phyloP scores from a whole-genome alignment of 805 yeast genomes.

The Monosporozyma unispora region DNA sequence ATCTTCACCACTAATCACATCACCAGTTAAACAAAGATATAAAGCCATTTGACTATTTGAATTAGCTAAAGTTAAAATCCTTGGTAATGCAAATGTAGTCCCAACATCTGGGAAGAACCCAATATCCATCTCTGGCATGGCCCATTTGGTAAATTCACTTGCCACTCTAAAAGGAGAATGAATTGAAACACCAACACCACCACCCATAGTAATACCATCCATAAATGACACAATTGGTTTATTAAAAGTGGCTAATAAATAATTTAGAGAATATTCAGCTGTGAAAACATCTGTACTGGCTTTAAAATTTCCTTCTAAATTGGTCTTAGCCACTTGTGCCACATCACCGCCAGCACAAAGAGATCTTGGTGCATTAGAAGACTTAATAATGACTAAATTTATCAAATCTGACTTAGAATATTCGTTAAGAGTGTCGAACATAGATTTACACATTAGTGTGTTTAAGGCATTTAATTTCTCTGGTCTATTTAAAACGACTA shows the following conservation, averaged over 20 bases:
- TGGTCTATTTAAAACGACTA: conserved; percentile 71
- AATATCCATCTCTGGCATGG: conserved; percentile 97
- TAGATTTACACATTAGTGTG: conserved; percentile 61
- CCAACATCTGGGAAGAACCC: conserved; percentile 97
- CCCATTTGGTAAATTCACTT: conserved; percentile 82
- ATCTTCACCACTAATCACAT: conserved; percentile 66
- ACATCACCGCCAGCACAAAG: conserved; percentile 98
- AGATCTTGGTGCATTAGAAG: conserved; percentile 46
- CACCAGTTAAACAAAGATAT: conserved; percentile 82
- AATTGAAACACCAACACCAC: conserved; percentile 87
- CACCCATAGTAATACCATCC: conserved; percentile 96
- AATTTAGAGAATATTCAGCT: conserved; percentile 73
- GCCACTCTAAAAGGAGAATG: conserved; percentile 91
- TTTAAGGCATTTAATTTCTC: conserved; percentile 78
- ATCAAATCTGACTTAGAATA: conserved; percentile 61
- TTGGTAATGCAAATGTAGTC: conserved; percentile 78
- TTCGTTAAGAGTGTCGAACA: conserved; percentile 66
- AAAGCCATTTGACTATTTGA: conserved; percentile 71
- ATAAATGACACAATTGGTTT: conserved; percentile 82
- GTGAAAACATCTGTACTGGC: conserved; percentile 61
- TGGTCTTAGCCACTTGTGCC: conserved; percentile 60
- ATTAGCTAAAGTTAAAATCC: conserved; percentile 36
- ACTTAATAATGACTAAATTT: conserved; percentile 55
- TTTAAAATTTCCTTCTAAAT: conserved; percentile 37
- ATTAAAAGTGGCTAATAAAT: conserved; percentile 65